Evolutionary conservation across 345 rosid genomes (phyloP).

Genomic region (Corchorus capsularis): DNA sequence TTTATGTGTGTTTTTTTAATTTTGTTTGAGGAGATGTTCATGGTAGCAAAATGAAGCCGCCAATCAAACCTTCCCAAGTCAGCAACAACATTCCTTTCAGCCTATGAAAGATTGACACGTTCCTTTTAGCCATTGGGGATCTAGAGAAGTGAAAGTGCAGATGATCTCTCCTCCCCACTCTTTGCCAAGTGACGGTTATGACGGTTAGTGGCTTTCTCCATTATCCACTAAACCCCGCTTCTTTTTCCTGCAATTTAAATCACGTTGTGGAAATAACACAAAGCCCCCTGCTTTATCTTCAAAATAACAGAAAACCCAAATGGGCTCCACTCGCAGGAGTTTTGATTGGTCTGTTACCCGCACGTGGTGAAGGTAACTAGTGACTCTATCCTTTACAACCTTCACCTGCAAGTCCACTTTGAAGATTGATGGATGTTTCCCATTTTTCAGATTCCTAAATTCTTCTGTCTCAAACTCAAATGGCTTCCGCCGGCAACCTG

Average conservation of each 20-base stretch:
- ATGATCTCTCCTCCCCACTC: constrained; percentile 5
- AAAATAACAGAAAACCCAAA: neutral
- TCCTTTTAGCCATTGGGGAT: neutral
- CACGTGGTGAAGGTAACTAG: neutral
- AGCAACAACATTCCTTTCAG: neutral
- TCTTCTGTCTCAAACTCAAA: constrained; percentile 1
- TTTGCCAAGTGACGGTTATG: constrained; percentile 21
- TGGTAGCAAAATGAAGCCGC: neutral
- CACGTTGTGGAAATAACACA: neutral
- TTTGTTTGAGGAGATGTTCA: neutral
- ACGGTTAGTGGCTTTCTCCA: constrained; percentile 33
- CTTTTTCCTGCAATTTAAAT: constrained; percentile 9
- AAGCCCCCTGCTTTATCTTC: neutral
- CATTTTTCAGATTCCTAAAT: neutral
- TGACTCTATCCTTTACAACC: neutral
- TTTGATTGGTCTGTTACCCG: constrained; percentile 3
- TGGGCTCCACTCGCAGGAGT: neutral
- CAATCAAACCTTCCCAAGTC: neutral
- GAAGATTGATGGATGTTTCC: no score
- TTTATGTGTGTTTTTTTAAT: neutral
- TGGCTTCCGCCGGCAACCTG: constrained; percentile 27
- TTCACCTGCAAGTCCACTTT: constrained; percentile 15
- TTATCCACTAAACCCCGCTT: constrained; percentile 20
- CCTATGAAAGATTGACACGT: neutral
- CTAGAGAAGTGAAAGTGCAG: neutral